Evolutionary conservation across 2,329 filamentous ascomycete species (phyloP).

Genomic region (Nemania sp.): DNA sequence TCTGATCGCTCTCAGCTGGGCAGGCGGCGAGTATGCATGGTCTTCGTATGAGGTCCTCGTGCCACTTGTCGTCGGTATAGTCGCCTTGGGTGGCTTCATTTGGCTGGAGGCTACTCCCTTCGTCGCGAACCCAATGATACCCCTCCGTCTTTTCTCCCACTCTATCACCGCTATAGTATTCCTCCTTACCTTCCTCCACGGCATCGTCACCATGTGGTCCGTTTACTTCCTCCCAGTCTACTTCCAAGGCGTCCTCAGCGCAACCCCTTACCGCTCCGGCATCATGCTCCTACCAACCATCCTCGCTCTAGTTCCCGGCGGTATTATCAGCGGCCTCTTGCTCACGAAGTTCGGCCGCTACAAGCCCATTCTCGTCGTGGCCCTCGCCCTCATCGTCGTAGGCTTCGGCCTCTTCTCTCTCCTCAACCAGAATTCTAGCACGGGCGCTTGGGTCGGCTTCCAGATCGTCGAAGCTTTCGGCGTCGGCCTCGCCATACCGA

Average conservation of each 20-base stretch:
- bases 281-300: slow-evolving; percentile 52
- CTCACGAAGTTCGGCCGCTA: slow-evolving; percentile 3
- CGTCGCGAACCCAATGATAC: slow-evolving; percentile 48
- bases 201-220: slow-evolving; percentile 53
- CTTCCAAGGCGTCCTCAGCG: slow-evolving; percentile 73
- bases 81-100: slow-evolving; percentile 54
- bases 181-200: slow-evolving; percentile 54
- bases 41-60: slow-evolving; percentile 51
- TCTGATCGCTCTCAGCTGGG: slow-evolving; percentile 55
- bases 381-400: not conserved
- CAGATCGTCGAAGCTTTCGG: slow-evolving; percentile 39
- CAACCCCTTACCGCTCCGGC: slow-evolving; percentile 70
- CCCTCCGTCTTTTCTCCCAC: slow-evolving; percentile 59
- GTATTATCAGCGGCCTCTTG: not conserved
- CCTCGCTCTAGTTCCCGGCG: not conserved
- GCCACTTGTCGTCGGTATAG: slow-evolving; percentile 55
- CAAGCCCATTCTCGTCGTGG: not conserved
- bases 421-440: not conserved
- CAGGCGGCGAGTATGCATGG: slow-evolving; percentile 55
- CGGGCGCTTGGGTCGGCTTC: slow-evolving; percentile 1
- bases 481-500: slow-evolving; percentile 45
- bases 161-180: slow-evolving; percentile 53
- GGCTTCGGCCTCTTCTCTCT: slow-evolving; percentile 11
- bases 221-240: slow-evolving; percentile 59
- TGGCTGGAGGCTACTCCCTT: slow-evolving; percentile 50